Percentiles rank a stretch among this genome's conserved stretches.
phyloP scores from a whole-genome alignment of 148 eudicot genomes.

The Fagopyrum tataricum region DNA sequence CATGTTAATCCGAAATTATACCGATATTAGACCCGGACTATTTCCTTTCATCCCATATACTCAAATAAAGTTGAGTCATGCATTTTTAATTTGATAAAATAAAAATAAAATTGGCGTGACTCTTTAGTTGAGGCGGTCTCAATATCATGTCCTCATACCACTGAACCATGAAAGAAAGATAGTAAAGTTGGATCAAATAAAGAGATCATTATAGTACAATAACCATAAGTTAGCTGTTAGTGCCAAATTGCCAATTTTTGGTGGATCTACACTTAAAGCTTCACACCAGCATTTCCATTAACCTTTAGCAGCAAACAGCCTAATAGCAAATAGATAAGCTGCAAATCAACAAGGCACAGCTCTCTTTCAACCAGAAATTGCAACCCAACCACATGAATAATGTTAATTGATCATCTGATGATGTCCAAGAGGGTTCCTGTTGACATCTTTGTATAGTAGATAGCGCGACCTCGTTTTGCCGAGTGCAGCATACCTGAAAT shows the following conservation, averaged over 20 bases:
- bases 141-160: too few relatives aligned
- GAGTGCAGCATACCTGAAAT: slow-evolving; percentile 93
- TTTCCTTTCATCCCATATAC: too few relatives aligned
- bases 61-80: too few relatives aligned
- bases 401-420: slow-evolving; percentile 9
- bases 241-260: neutral
- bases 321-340: neutral
- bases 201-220: neutral
- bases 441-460: slow-evolving; percentile 91
- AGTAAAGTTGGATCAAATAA: too few relatives aligned
- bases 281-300: neutral
- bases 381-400: neutral
- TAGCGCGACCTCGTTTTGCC: slow-evolving; percentile 85
- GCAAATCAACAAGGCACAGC: neutral
- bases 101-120: too few relatives aligned
- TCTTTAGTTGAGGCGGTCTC: too few relatives aligned
- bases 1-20: too few relatives aligned
- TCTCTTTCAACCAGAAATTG: neutral
- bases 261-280: neutral
- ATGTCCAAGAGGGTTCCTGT: slow-evolving; percentile 58
- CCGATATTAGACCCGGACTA: too few relatives aligned
- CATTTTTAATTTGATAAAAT: too few relatives aligned
- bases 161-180: neutral
- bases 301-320: neutral
- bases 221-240: neutral